Evolutionary conservation across 305 asterid genomes (phyloP), one percentile per base, ranked within the genome.

Genomic region (Fraxinus paxiana): DNA sequence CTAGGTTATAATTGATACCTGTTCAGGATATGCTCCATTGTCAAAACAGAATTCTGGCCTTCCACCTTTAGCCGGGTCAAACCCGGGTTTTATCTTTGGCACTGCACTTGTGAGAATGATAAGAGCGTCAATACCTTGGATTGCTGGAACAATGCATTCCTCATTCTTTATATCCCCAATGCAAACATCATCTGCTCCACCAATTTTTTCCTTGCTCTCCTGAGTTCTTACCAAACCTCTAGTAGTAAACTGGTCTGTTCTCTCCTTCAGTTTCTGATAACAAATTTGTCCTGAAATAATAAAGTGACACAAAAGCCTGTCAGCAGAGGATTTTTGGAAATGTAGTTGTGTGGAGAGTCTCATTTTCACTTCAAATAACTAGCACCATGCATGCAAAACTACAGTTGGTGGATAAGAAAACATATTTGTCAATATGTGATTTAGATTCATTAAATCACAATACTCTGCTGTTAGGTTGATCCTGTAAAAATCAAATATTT

Each of bases 1-100:
- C 18, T 28, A 67, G 73, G 63, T 33, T 15, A 76, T 38, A 43
- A 30, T 30, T 22, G 18, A 37, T 73, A 91, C 98, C 97, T 95
- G 93, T 83, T 94, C 98, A 78, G 98, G 98, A 33, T 73, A 83
- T 74, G 90, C 84, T 43, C 97, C 99, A 12, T 95, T 97, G 82
- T 94, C 99, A 33, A 89, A 95, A 81, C 90, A 90, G 84, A 95
- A 94, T 54, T 95, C 98, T 0, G 97, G 99, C 75, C 95, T 84
- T 78, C 94, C 97, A 41, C 99, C 98, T 87, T 87, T 72, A 79
- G 94, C 54, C 0, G 97, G 97, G 82, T 91, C 97, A 56, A 90
- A 94, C 33, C 96, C 98, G 0, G 98, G 97, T 77, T 93, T 92
- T 90, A 95, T 91, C 87, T 91, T 94, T 26, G 98, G 98, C 77